These are phyloP conservation scores for Tubosaeta sp. DNA, from an alignment of 768 basidiomycete genomes.

Conservation along the genomic window DNA sequence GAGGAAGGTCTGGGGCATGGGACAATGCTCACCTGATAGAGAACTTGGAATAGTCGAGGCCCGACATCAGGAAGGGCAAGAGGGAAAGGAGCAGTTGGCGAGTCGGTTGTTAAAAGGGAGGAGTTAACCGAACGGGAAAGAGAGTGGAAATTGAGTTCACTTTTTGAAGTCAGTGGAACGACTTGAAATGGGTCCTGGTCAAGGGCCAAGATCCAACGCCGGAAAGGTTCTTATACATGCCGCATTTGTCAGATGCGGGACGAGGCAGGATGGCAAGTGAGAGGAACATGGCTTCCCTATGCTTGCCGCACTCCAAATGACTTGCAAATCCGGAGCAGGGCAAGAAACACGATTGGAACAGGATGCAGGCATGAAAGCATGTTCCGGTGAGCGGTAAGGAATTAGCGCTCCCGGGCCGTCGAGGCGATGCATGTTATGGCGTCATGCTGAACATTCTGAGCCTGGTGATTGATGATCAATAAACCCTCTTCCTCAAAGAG, in stretches of 20 bases:
- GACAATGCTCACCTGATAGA: conserved; percentile 19
- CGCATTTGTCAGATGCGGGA: conserved; percentile 22
- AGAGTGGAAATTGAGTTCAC: conserved; percentile 16
- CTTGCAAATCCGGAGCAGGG: conserved; percentile 32
- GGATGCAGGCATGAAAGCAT: conserved; percentile 27
- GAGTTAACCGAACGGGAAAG: conserved; percentile 3
- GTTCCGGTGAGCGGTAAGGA: conserved; percentile 27
- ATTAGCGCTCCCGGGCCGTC: conserved; percentile 26
- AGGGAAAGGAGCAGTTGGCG: not conserved
- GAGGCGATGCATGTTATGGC: conserved; percentile 22
- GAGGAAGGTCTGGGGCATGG: not conserved
- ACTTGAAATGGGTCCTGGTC: conserved; percentile 23
- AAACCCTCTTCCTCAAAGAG: conserved; percentile 29
- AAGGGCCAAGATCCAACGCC: conserved; percentile 18
- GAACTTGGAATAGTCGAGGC: conserved; percentile 27
- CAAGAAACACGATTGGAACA: conserved; percentile 29
- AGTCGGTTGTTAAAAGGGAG: conserved; percentile 7
- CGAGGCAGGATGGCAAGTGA: conserved; percentile 13
- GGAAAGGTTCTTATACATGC: conserved; percentile 28
- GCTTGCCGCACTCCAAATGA: conserved; percentile 24
- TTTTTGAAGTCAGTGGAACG: conserved; percentile 17
- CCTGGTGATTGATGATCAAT: conserved; percentile 25
- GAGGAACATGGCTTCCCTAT: conserved; percentile 27
- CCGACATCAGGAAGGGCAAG: conserved; percentile 14
- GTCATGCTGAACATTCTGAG: conserved; percentile 24